Evolutionary conservation across 2,329 filamentous ascomycete genomes (phyloP).

Genomic region (Chrysosporium queenslandicum): DNA sequence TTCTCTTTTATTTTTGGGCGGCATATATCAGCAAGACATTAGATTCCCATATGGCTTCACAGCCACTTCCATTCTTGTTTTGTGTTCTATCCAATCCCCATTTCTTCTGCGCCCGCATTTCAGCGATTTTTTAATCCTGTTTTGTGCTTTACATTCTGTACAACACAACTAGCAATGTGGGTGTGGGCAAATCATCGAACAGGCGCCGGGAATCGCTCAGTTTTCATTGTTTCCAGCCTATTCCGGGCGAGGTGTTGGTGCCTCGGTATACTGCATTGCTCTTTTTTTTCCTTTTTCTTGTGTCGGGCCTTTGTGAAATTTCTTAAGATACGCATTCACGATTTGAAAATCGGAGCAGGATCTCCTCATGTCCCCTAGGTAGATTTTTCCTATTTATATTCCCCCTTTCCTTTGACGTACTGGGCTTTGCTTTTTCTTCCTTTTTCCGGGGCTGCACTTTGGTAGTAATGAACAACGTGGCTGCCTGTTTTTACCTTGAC

Average conservation of each 20-base stretch:
- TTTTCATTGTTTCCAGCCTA: not conserved
- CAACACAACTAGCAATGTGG: conserved; percentile 8
- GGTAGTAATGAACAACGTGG: conserved; percentile 8
- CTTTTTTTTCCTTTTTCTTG: not conserved
- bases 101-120: conserved; percentile 5
- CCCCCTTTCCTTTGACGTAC: not conserved
- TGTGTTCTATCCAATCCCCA: conserved; percentile 4
- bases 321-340: conserved; percentile 10
- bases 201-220: conserved; percentile 8
- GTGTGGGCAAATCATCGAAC: conserved; percentile 9
- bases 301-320: not conserved
- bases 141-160: conserved; percentile 9
- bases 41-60: conserved; percentile 9
- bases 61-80: not conserved
- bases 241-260: conserved; percentile 12
- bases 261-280: conserved; percentile 10
- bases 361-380: conserved; percentile 7
- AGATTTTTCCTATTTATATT: not conserved
- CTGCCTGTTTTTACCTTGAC: conserved; percentile 2
- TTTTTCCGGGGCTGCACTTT: conserved; percentile 8
- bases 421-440: not conserved
- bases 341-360: conserved; percentile 11
- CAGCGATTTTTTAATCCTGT: conserved; percentile 11
- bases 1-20: not conserved
- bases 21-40: conserved; percentile 9